A percentile compares a stretch with the other conserved stretches of the same genome.
Conservation (phyloP, 2,329 filamentous ascomycete species). For the Talaromyces albobiverticillius region DNA sequence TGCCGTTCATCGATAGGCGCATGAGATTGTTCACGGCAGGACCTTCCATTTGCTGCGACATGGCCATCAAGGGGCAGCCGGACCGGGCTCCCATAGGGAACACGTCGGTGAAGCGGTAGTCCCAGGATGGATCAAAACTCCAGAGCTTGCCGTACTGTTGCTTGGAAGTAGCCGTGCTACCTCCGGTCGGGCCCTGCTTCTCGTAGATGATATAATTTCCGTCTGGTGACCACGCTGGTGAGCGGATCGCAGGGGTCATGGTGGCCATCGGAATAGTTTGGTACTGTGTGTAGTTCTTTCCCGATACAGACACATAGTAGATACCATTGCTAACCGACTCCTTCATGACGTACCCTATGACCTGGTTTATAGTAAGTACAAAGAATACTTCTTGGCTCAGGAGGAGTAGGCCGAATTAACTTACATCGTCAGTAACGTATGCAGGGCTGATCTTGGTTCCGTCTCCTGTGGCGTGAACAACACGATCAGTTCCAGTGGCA, state of each 20-base stretch:
- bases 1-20: neutral
- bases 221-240: constrained; percentile 35
- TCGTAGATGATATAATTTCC: neutral
- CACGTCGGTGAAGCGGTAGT: neutral
- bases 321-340: neutral
- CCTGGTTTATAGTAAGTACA: neutral
- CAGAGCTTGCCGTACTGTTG: neutral
- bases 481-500: constrained; percentile 34
- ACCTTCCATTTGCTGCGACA: neutral
- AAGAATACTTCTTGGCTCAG: neutral
- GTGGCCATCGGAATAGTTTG: neutral
- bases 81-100: neutral
- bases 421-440: constrained; percentile 3
- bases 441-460: constrained; percentile 9
- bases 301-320: neutral
- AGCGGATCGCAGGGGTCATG: neutral
- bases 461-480: neutral
- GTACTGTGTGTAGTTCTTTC: neutral
- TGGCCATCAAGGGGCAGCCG: neutral
- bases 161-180: constrained; percentile 4
- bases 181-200: neutral
- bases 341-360: neutral
- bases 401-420: constrained; percentile 7
- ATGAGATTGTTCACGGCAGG: neutral
- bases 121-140: neutral